These are phyloP conservation scores for Nissolia schottii DNA, from an alignment of 306 rosid genomes.

Conservation along the genomic window DNA sequence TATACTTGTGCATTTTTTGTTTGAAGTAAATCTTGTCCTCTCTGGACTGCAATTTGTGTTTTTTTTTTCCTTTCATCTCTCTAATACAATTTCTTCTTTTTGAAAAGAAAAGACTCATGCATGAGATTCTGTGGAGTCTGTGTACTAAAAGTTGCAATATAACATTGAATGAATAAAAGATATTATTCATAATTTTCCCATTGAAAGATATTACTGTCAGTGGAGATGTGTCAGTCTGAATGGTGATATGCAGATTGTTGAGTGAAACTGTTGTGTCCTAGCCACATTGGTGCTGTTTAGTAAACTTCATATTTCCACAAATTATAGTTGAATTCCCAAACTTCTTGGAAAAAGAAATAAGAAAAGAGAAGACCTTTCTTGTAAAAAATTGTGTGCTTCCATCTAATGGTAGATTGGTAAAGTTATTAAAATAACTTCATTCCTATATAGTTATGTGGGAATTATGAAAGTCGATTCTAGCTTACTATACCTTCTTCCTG, in stretches of 20 bases:
- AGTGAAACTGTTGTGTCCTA: background rate
- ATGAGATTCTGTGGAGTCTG: background rate
- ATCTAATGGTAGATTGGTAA: background rate
- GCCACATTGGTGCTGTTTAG: background rate
- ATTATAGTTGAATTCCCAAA: background rate
- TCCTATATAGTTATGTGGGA: background rate
- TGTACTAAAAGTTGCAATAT: background rate
- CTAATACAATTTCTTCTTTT: background rate
- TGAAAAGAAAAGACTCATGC: background rate
- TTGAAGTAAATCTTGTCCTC: background rate
- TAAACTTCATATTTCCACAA: background rate
- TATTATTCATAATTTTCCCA: background rate
- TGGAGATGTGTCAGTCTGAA: background rate
- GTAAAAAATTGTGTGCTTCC: background rate
- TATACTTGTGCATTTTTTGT: constrained; percentile 1
- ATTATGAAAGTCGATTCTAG: background rate
- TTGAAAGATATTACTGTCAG: background rate
- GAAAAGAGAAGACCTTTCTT: no score
- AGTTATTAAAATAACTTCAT: background rate
- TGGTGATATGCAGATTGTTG: background rate
- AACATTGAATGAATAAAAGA: background rate
- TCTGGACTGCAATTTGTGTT: background rate
- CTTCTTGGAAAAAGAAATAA: background rate
- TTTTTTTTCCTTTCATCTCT: background rate
- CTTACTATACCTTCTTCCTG: background rate